phyloP scores from a whole-genome alignment of 139 green algal species.

The Ostreobium quekettii region DNA sequence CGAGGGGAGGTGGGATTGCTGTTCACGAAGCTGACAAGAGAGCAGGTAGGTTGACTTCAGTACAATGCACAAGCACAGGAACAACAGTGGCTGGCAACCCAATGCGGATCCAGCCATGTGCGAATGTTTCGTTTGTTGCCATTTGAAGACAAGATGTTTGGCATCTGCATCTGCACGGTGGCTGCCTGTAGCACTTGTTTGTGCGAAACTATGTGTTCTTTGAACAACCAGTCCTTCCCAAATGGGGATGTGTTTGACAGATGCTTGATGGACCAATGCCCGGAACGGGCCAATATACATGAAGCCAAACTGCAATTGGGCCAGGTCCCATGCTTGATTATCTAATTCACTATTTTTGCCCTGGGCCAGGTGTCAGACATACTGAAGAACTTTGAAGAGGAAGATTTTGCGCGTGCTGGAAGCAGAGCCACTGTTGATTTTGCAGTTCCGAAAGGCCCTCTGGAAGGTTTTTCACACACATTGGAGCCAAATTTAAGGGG shows the following conservation, averaged over 20 bases:
- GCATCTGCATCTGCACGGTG: background rate
- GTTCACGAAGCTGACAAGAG: slow-evolving; percentile 72
- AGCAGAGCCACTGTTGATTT: slow-evolving; percentile 65
- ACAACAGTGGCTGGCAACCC: background rate
- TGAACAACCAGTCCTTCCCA: slow-evolving; percentile 6
- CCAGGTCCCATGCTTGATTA: background rate
- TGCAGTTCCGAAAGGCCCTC: slow-evolving; percentile 52
- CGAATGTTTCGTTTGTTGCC: background rate
- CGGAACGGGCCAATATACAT: background rate
- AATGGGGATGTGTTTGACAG: background rate
- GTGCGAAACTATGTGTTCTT: background rate
- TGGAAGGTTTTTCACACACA: slow-evolving; percentile 82
- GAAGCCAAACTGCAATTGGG: background rate
- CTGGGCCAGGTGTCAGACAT: slow-evolving; percentile 28
- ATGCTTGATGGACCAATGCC: background rate
- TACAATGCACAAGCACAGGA: background rate
- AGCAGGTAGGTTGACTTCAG: slow-evolving; percentile 44
- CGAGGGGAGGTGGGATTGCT: slow-evolving; percentile 76
- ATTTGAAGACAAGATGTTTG: background rate
- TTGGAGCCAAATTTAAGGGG: slow-evolving; percentile 87
- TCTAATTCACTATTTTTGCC: background rate
- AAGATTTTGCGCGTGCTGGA: slow-evolving; percentile 84
- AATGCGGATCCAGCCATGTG: background rate
- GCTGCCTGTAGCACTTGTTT: slow-evolving; percentile 2
- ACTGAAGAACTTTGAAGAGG: slow-evolving; percentile 44